Evolutionary conservation across 148 eudicot genomes (phyloP).

Genomic region (Camellia lanceoleosa): DNA sequence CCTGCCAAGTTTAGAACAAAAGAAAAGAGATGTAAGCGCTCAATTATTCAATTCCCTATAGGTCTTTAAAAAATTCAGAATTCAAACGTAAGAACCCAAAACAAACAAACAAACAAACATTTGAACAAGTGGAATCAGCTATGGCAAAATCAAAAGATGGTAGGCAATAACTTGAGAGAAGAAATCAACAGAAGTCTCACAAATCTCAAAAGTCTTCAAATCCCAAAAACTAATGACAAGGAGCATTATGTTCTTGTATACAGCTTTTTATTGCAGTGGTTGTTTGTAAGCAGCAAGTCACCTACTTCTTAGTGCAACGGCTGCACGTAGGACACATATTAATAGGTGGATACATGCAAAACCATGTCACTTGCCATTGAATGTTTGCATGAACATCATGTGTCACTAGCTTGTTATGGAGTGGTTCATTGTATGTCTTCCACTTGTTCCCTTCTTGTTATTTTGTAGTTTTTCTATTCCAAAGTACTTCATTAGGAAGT

Average conservation of each 20-base stretch:
- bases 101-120: not conserved
- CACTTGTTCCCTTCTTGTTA: too few species aligned
- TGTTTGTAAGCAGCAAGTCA: too few species aligned
- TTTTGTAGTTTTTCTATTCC: too few species aligned
- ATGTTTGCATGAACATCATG: too few species aligned
- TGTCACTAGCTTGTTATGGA: too few species aligned
- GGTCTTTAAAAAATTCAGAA: not conserved
- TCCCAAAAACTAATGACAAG: not conserved
- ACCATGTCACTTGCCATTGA: too few species aligned
- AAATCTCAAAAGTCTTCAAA: not conserved
- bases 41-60: not conserved
- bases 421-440: too few species aligned
- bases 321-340: too few species aligned
- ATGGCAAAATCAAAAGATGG: not conserved
- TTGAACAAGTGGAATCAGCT: not conserved
- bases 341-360: too few species aligned
- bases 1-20: slow-evolving; percentile 13
- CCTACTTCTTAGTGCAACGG: too few species aligned
- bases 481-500: too few species aligned
- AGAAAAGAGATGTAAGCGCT: not conserved
- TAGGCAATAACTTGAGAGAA: not conserved
- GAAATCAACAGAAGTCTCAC: not conserved
- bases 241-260: not conserved
- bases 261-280: too few species aligned
- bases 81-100: not conserved